Evolutionary conservation across 1,284 basidiomycete genomes (phyloP), one percentile per base, ranked within the genome.

Genomic region (Sutorius eximius): DNA sequence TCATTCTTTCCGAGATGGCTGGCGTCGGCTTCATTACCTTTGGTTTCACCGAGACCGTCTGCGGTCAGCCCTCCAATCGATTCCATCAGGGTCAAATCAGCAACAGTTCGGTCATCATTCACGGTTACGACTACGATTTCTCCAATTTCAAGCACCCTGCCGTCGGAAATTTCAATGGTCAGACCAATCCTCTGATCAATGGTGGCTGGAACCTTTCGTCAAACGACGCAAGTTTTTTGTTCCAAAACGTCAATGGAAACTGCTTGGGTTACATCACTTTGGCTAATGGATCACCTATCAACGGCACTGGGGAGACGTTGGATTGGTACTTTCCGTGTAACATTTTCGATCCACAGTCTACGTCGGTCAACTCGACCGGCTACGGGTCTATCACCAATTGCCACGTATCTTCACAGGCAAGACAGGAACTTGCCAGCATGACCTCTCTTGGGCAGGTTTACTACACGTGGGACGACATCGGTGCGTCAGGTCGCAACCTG

Each of bases 241-340:
- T 99, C 77, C 96, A 99, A 75, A 91, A 86, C 49, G 86, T 89
- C 59, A 95, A 95, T 69, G 77, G 89, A 63, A 81, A 89, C 55
- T 99, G 96, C 70, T 73, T 83, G 20, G 82, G 82, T 24, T 65
- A 93, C 65, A 89, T 99, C 66, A 89, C 83, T 13, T 84, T 86
- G 55, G 81, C 91, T 12, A 64, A 75, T 29, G 83, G 81, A 43
- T 89, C 89, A 8, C 80, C 78, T 47, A 93, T 95, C 63, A 76
- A 80, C 9, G 79, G 82, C 40, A 77, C 67, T 16, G 81, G 82
- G 38, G 77, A 78, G 32, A 66, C 73, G 49, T 69, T 86, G 55
- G 81, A 90, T 63, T 97, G 93, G 91, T 98, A 98, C 74, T 98
- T 98, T 73, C 93, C 95, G 3, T 99, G 97, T 80, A 96, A 96